These are phyloP conservation scores for Colletotrichum tabaci DNA, from an alignment of 2,329 filamentous ascomycete species.

Conservation along the genomic window DNA sequence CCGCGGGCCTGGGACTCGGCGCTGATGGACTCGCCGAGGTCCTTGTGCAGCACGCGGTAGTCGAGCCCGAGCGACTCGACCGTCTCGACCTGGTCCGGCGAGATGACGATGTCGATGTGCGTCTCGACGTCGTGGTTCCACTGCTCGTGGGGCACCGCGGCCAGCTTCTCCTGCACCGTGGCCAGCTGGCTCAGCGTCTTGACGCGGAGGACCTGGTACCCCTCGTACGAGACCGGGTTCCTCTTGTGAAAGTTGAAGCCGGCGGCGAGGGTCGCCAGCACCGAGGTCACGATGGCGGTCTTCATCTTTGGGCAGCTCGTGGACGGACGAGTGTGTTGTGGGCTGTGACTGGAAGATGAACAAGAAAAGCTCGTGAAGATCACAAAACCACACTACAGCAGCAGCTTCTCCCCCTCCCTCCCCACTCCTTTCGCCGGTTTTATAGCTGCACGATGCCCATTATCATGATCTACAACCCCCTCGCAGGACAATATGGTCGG, in stretches of 20 bases:
- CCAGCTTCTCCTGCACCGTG: constrained; percentile 41
- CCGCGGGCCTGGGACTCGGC: constrained; percentile 41
- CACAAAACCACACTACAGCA: too few species aligned
- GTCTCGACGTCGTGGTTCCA: constrained; percentile 45
- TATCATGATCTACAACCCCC: too few species aligned
- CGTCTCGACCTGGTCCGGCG: constrained; percentile 44
- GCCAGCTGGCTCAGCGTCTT: constrained; percentile 42
- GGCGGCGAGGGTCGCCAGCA: constrained; percentile 20
- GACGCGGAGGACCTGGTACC: constrained; percentile 61
- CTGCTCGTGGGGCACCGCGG: constrained; percentile 46
- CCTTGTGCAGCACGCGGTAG: constrained; percentile 43
- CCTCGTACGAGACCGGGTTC: constrained; percentile 55
- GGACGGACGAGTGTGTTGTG: too few species aligned
- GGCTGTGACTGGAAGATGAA: not conserved
- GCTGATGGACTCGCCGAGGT: constrained; percentile 47
- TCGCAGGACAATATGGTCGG: not conserved
- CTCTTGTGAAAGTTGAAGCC: constrained; percentile 26
- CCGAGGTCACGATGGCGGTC: constrained; percentile 10
- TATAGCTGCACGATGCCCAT: not conserved
- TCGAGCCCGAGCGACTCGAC: constrained; percentile 47
- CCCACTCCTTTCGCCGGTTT: not conserved
- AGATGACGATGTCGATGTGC: constrained; percentile 47
- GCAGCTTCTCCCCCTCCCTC: too few species aligned
- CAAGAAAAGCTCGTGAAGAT: not conserved
- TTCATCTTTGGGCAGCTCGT: constrained; percentile 10